Base-by-base conservation (phyloP, 176 grass and related monocot species). In the Alopecurus myosuroides region DNA sequence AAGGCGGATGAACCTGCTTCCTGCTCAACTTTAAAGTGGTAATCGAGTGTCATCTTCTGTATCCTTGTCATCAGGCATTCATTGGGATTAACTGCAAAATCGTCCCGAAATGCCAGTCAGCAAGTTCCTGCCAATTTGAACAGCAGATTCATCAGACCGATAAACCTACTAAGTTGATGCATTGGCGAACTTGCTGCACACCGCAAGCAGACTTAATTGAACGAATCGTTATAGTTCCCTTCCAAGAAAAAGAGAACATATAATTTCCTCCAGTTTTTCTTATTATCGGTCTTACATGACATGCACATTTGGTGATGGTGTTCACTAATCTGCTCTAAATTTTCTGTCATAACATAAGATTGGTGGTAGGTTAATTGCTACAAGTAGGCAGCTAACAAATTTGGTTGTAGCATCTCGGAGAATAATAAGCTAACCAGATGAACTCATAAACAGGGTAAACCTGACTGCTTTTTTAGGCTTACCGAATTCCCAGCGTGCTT, bases 21-120 rank as follows among this genome's bases (percentile, higher is more conserved):
- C 88, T 99, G 97, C 86, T 99, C 97, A 74, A 99, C 97, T 92
- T 94, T 99, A 70, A 99, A 99, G 83, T 99, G 93, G 63, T 99
- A 99, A 88, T 99, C 91, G 50, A 99, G 70, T 77, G 97, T 99
- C 93, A 99, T 99, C 89, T 88, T 92, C 68, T 99, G 97, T 74
- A 96, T 99, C 91, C 97, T 92, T 84, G 97, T 99, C 93, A 99
- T 96, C 78, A 99, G 33, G 81, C 88, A 94, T 48, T 96, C 89
- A 25, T 84, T 89, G 28, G 84, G 86, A 82, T 99, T 99, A 92
- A 99, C 97, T 99, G 91, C 97, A 99, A 99, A 99, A 95, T 85
- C 89, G 88, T 99, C 93, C 89, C 87, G 81, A 95, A 99, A 99
- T 94, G 78, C 78, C 93, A 90, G 88, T 98, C 91, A 98, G 93